phyloP scores from a whole-genome alignment of 805 yeast species.

The Isabelozyma heimii region DNA sequence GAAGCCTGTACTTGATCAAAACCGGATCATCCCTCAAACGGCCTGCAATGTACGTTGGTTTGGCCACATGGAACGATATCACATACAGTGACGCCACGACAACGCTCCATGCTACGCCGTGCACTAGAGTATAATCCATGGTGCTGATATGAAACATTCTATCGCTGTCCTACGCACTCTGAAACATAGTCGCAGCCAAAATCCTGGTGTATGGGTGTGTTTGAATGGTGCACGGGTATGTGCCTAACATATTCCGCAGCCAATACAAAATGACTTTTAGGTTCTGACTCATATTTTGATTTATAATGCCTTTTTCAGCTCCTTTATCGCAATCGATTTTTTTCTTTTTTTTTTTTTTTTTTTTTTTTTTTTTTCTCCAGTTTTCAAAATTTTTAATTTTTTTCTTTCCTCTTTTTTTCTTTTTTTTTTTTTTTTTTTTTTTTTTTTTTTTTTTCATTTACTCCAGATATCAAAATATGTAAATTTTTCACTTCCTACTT shows the following conservation, averaged over 20 bases:
- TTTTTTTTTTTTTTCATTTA: neutral
- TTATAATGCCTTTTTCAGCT: neutral
- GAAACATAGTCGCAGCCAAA: neutral
- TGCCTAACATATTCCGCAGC: neutral
- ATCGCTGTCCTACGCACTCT: neutral
- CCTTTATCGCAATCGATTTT: neutral
- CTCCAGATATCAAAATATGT: slow-evolving; percentile 2
- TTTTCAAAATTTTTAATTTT: neutral
- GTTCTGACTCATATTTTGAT: slow-evolving; percentile 2
- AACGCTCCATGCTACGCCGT: neutral
- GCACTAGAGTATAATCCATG: neutral
- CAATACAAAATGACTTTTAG: neutral
- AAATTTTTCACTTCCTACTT: no score
- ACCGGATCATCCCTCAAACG: slow-evolving; percentile 40
- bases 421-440: no score
- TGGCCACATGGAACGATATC: slow-evolving; percentile 30
- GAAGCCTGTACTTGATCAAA: slow-evolving; percentile 42
- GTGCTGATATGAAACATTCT: neutral
- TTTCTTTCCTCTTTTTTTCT: no score
- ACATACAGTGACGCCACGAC: slow-evolving; percentile 39
- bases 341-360: neutral
- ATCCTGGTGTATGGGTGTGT: neutral
- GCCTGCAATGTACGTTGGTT: slow-evolving; percentile 17
- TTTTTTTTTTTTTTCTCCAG: neutral
- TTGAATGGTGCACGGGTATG: neutral